A percentile compares a stretch with the other conserved stretches of the same genome.
These are phyloP conservation scores for Extremus antarcticus DNA, from an alignment of 495 filamentous ascomycete species.

Conservation along the genomic window DNA sequence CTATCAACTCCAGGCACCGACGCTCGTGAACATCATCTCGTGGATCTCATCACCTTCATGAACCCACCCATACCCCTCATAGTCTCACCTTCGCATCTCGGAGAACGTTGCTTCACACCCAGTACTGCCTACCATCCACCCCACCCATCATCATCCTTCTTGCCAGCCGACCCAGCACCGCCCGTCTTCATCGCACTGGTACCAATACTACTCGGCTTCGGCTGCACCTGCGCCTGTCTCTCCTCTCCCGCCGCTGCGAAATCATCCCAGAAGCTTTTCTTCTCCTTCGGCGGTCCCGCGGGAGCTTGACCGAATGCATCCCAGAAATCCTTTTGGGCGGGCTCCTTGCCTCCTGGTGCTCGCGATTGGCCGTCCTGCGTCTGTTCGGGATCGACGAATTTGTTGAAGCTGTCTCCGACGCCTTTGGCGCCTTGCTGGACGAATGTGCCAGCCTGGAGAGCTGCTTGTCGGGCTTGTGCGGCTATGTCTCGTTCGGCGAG, in stretches of 20 bases:
- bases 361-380: background rate
- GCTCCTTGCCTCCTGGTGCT: conserved; percentile 12
- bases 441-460: conserved; percentile 51
- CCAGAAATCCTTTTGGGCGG: conserved; percentile 67
- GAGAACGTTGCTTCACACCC: too few species aligned
- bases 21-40: background rate
- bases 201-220: conserved; percentile 41
- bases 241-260: conserved; percentile 31
- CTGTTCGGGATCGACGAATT: conserved; percentile 66
- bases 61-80: background rate
- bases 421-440: conserved; percentile 55
- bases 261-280: conserved; percentile 60
- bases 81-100: background rate
- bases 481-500: conserved; percentile 62
- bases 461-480: conserved; percentile 64
- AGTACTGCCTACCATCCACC: conserved; percentile 14
- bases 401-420: conserved; percentile 64
- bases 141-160: conserved; percentile 19
- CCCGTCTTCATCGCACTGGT: conserved; percentile 45
- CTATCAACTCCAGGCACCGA: background rate
- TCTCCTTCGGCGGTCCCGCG: conserved; percentile 27
- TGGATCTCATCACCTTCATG: background rate
- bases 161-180: conserved; percentile 6
- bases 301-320: conserved; percentile 30
- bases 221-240: conserved; percentile 14